These are phyloP conservation scores for Cutaneotrichosporon sp. DNA, from an alignment of 1,284 basidiomycete genomes.

Conservation along the genomic window DNA sequence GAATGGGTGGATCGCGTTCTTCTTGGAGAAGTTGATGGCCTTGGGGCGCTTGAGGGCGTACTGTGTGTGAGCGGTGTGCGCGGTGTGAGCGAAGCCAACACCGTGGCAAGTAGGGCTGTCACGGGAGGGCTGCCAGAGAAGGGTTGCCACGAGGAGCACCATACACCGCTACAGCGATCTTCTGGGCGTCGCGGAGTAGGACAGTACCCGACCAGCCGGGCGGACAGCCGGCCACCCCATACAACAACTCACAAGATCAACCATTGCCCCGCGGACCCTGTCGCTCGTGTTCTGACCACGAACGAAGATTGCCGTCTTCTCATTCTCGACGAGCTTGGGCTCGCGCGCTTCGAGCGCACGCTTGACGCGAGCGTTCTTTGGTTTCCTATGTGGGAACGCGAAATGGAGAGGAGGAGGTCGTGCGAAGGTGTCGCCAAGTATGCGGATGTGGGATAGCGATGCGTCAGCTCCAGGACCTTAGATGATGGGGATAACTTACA, in stretches of 20 bases:
- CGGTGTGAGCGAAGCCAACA: too few relatives aligned
- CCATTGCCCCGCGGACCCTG: constrained; percentile 74
- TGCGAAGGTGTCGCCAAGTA: not conserved
- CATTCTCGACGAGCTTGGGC: constrained; percentile 85
- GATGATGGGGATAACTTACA: constrained; percentile 33
- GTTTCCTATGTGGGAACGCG: constrained; percentile 65
- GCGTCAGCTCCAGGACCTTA: not conserved
- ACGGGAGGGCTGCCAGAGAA: too few relatives aligned
- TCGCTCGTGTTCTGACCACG: constrained; percentile 83
- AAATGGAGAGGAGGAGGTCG: not conserved
- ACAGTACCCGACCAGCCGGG: too few relatives aligned
- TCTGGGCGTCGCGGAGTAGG: too few relatives aligned
- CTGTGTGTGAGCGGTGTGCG: constrained; percentile 53
- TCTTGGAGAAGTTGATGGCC: constrained; percentile 90
- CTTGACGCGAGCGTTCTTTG: constrained; percentile 97
- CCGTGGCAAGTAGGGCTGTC: too few relatives aligned
- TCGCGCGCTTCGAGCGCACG: constrained; percentile 82
- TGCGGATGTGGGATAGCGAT: not conserved
- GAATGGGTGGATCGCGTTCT: constrained; percentile 89
- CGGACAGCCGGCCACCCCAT: too few relatives aligned
- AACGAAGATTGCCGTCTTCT: constrained; percentile 81
- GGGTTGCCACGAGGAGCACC: too few relatives aligned
- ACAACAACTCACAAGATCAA: constrained; percentile 77
- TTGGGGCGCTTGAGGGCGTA: constrained; percentile 88
- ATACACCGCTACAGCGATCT: too few relatives aligned